Evolutionary conservation across 2,329 filamentous ascomycete species (phyloP).

Genomic region (Sclerotinia sclerotiorum): DNA sequence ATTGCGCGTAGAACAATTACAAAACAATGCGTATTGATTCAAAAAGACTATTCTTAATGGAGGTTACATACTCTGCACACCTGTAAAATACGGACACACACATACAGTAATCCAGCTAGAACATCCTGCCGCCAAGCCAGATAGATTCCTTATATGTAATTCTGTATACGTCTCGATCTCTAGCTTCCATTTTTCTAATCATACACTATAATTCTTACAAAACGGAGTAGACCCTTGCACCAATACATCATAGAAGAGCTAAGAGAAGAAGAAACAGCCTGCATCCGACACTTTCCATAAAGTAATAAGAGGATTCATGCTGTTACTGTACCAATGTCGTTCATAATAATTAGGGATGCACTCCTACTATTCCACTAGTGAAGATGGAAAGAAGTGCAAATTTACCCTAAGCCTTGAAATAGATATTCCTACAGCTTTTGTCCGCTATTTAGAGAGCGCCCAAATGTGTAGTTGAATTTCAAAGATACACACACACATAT

Average conservation of each 20-base stretch:
- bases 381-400: neutral
- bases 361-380: neutral
- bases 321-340: neutral
- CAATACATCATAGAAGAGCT: rapidly evolving
- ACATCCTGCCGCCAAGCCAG: neutral
- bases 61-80: too few species aligned
- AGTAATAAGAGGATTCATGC: neutral
- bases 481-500: neutral
- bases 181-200: too few species aligned
- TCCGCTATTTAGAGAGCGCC: too few species aligned
- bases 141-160: neutral
- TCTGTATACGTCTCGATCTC: too few species aligned
- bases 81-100: neutral
- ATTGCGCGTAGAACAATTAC: too few species aligned
- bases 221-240: neutral
- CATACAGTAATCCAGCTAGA: too few species aligned
- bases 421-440: neutral
- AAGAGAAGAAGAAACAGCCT: neutral
- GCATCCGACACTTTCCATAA: neutral
- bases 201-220: neutral
- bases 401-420: neutral
- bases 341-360: neutral
- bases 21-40: too few species aligned
- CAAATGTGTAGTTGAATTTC: too few species aligned
- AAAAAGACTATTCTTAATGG: too few species aligned